These are phyloP conservation scores for Colletotrichum neosansevieriae DNA, from an alignment of 2,329 filamentous ascomycete genomes.

Conservation along the genomic window DNA sequence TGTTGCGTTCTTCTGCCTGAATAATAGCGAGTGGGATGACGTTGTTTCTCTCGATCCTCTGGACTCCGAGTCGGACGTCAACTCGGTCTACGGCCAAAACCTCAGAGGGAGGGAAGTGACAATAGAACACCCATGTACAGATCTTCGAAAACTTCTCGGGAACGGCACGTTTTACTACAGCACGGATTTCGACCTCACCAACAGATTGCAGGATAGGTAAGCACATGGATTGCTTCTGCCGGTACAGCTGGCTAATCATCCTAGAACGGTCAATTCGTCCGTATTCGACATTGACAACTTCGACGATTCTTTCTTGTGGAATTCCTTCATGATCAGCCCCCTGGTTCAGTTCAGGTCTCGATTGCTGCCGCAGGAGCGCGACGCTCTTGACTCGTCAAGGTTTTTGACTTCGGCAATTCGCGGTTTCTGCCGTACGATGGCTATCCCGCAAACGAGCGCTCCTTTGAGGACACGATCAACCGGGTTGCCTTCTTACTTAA, in stretches of 20 bases:
- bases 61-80: slow-evolving; percentile 63
- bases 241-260: slow-evolving; percentile 40
- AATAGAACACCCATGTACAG: slow-evolving; percentile 88
- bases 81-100: slow-evolving; percentile 62
- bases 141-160: slow-evolving; percentile 90
- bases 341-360: slow-evolving; percentile 89
- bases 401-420: slow-evolving; percentile 95
- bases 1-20: slow-evolving; percentile 95
- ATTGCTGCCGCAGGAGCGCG: slow-evolving; percentile 79
- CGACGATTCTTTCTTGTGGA: slow-evolving; percentile 95
- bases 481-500: slow-evolving; percentile 85
- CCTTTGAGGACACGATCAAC: slow-evolving; percentile 75
- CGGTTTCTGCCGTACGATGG: slow-evolving; percentile 89
- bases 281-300: slow-evolving; percentile 93
- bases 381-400: slow-evolving; percentile 84
- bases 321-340: slow-evolving; percentile 97
- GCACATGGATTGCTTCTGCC: slow-evolving; percentile 33
- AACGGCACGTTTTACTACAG: slow-evolving; percentile 98
- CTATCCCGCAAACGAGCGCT: slow-evolving; percentile 81
- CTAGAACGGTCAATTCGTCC: slow-evolving; percentile 77
- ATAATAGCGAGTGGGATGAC: slow-evolving; percentile 86
- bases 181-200: slow-evolving; percentile 96
- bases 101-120: slow-evolving; percentile 76
- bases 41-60: slow-evolving; percentile 69
- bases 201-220: slow-evolving; percentile 88